Conservation (phyloP, 495 filamentous ascomycete species). For the Immersiella caudata region DNA sequence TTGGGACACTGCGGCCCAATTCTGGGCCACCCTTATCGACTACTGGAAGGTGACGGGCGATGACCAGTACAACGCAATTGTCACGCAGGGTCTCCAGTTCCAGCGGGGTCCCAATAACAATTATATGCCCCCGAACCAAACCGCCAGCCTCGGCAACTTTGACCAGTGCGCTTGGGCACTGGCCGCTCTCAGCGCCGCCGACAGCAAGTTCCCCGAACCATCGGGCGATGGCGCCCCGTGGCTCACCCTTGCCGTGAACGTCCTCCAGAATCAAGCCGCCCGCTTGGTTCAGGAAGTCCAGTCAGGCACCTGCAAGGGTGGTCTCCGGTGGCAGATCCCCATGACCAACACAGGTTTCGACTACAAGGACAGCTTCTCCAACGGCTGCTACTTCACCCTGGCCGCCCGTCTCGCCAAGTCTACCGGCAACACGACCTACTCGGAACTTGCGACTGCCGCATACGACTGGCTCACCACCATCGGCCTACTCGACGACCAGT, state of each 20-base stretch:
- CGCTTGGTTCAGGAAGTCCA: slow-evolving; percentile 42
- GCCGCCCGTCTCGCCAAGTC: slow-evolving; percentile 72
- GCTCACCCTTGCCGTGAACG: slow-evolving; percentile 70
- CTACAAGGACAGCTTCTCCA: slow-evolving; percentile 75
- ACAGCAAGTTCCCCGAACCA: slow-evolving; percentile 64
- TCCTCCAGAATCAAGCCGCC: slow-evolving; percentile 67
- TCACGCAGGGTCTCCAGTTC: slow-evolving; percentile 58
- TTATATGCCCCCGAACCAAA: slow-evolving; percentile 69
- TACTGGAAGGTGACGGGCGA: slow-evolving; percentile 72
- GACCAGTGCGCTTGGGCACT: slow-evolving; percentile 81
- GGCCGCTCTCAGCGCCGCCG: slow-evolving; percentile 69
- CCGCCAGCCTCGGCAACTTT: slow-evolving; percentile 70
- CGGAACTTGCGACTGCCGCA: slow-evolving; percentile 68
- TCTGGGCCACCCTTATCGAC: slow-evolving; percentile 59
- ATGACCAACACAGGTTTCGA: slow-evolving; percentile 70
- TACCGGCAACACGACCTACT: slow-evolving; percentile 75
- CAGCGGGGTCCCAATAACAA: slow-evolving; percentile 59
- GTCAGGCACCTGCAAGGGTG: slow-evolving; percentile 60
- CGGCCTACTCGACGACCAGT: slow-evolving; percentile 63
- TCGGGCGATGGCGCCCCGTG: slow-evolving; percentile 39
- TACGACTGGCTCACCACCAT: slow-evolving; percentile 72
- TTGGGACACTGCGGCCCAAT: slow-evolving; percentile 55
- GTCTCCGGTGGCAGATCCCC: slow-evolving; percentile 77
- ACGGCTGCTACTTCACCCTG: slow-evolving; percentile 80
- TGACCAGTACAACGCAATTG: slow-evolving; percentile 59